Conservation (phyloP, 108 stramenopile species). For the Pinguiococcus pyrenoidosus region DNA sequence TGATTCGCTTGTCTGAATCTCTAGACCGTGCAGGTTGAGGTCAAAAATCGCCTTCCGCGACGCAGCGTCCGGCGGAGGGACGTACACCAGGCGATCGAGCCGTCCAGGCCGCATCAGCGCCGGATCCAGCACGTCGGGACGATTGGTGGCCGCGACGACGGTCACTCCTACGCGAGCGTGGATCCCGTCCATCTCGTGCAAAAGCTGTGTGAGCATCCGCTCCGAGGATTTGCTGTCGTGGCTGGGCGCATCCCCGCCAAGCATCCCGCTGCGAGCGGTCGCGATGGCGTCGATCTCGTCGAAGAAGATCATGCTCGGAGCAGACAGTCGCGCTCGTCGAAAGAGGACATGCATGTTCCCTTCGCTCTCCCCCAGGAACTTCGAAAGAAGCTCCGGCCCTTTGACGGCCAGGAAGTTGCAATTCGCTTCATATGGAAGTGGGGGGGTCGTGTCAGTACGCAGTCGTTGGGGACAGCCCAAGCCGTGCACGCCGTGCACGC, state of each 20-base stretch:
- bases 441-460: no score
- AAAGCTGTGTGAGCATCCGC: slow-evolving; percentile 58
- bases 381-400: slow-evolving; percentile 38
- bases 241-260: slow-evolving; percentile 58
- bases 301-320: slow-evolving; percentile 89
- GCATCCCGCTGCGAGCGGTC: slow-evolving; percentile 73
- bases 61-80: slow-evolving; percentile 31
- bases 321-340: slow-evolving; percentile 38
- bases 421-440: no score
- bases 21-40: slow-evolving; percentile 21
- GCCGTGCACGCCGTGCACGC: no score
- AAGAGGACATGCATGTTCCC: slow-evolving; percentile 36
- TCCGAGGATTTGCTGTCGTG: slow-evolving; percentile 42
- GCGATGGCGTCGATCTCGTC: slow-evolving; percentile 97
- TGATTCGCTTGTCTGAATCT: no score
- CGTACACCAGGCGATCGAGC: slow-evolving; percentile 37
- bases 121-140: slow-evolving; percentile 38
- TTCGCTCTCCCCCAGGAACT: slow-evolving; percentile 43
- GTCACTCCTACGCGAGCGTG: slow-evolving; percentile 35
- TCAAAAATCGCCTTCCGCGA: slow-evolving; percentile 26
- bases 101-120: slow-evolving; percentile 39
- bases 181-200: slow-evolving; percentile 39
- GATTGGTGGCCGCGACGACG: slow-evolving; percentile 41
- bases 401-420: slow-evolving; percentile 40
- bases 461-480: no score